These are phyloP conservation scores for Syzygium jambos DNA, from an alignment of 345 rosid species.

Conservation along the genomic window DNA sequence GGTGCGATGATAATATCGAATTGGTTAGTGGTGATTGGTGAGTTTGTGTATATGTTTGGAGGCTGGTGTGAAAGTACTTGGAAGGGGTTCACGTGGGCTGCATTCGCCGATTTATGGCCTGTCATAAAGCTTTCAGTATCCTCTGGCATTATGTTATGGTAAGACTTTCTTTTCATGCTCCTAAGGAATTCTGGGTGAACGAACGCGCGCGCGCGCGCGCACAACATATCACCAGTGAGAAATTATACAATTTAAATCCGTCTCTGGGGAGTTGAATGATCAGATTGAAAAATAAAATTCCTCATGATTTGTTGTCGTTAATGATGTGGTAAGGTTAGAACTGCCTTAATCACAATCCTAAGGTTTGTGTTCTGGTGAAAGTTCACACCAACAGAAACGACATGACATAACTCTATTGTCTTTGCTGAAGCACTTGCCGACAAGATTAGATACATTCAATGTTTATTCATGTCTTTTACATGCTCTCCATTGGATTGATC, in stretches of 20 bases:
- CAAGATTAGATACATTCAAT: not conserved
- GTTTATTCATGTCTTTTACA: not conserved
- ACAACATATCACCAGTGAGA: not conserved
- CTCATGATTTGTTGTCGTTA: not conserved
- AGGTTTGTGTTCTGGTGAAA: not conserved
- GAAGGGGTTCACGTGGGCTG: slow-evolving; percentile 11
- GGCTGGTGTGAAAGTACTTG: slow-evolving; percentile 14
- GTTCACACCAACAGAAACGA: not conserved
- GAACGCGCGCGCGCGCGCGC: not conserved
- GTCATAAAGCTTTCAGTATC: slow-evolving; percentile 32
- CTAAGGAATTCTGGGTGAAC: not conserved
- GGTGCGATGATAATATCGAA: slow-evolving; percentile 28
- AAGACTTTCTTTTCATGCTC: not conserved
- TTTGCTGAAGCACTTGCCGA: not conserved
- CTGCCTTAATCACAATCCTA: not conserved
- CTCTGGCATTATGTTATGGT: slow-evolving; percentile 26
- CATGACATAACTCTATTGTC: not conserved
- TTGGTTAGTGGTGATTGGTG: slow-evolving; percentile 32
- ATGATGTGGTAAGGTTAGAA: not conserved
- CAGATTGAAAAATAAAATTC: not conserved
- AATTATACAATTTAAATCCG: not conserved
- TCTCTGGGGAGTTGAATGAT: not conserved
- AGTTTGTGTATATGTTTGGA: slow-evolving; percentile 26
- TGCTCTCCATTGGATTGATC: not conserved
- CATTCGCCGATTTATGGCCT: slow-evolving; percentile 26